These are phyloP conservation scores for Rubroboletus satanas DNA, from an alignment of 768 basidiomycete species.

Conservation along the genomic window DNA sequence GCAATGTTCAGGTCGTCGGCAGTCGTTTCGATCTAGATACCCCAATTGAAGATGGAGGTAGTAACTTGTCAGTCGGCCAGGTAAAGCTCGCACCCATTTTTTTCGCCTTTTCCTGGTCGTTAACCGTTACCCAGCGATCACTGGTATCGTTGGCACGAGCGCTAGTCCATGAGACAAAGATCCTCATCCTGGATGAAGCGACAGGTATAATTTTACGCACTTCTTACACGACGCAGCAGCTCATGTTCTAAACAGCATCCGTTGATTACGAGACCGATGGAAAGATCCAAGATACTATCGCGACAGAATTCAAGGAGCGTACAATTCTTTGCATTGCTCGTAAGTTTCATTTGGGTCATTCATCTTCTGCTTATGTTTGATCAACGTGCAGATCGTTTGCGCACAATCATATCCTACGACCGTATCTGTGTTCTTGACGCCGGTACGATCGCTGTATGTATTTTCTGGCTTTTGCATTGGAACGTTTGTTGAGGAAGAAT, in stretches of 20 bases:
- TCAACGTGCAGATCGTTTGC: conserved; percentile 59
- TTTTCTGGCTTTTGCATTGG: neutral
- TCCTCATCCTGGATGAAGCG: conserved; percentile 89
- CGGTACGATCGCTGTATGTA: conserved; percentile 65
- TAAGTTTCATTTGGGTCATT: conserved; percentile 35
- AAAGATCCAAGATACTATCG: conserved; percentile 89
- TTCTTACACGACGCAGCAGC: neutral
- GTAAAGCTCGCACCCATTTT: neutral
- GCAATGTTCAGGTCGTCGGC: conserved; percentile 37
- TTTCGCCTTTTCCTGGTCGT: neutral
- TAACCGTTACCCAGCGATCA: conserved; percentile 58
- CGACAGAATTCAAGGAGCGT: conserved; percentile 75
- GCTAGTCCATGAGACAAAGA: conserved; percentile 77
- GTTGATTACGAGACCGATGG: conserved; percentile 88
- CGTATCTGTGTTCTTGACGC: conserved; percentile 84
- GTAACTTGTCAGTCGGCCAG: conserved; percentile 71
- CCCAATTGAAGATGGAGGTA: conserved; percentile 81
- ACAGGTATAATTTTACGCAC: conserved; percentile 45
- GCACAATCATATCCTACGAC: conserved; percentile 86
- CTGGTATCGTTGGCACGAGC: conserved; percentile 87
- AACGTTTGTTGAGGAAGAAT: neutral
- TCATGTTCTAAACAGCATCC: conserved; percentile 46
- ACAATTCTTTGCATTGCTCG: conserved; percentile 88
- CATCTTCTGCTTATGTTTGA: neutral
- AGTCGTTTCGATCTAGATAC: conserved; percentile 79